Percentiles rank a stretch among this genome's conserved stretches.
Evolutionary conservation across 129 eudicot species (phyloP).

Genomic region (Dittrichia graveolens): DNA sequence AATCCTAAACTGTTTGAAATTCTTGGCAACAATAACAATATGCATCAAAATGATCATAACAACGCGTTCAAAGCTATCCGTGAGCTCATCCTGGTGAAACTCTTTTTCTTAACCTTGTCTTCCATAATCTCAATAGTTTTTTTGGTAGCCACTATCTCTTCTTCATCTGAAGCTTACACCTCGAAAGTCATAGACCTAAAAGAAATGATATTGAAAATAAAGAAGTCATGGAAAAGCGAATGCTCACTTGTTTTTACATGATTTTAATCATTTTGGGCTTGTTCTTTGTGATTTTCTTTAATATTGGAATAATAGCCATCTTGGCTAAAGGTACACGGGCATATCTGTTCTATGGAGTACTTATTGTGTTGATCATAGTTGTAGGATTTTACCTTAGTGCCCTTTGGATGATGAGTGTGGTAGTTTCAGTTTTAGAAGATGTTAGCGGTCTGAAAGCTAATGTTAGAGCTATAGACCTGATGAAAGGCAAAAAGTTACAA

Average conservation of each 20-base stretch:
- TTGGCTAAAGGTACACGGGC: not conserved
- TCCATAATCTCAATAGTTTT: constrained; percentile 12
- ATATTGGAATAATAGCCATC: not conserved
- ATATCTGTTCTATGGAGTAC: not conserved
- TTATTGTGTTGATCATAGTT: not conserved
- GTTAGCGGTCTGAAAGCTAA: constrained; percentile 30
- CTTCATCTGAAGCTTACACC: constrained; percentile 37
- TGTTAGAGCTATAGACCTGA: constrained; percentile 23
- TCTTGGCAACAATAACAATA: not conserved
- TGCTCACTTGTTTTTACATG: constrained; percentile 32
- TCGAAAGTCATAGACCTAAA: constrained; percentile 18
- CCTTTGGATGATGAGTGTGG: constrained; percentile 33
- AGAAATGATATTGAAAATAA: constrained; percentile 19
- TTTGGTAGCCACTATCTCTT: constrained; percentile 11
- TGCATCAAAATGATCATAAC: not conserved
- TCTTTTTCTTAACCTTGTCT: constrained; percentile 11
- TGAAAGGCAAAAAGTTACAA: constrained; percentile 25
- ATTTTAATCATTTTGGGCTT: constrained; percentile 12
- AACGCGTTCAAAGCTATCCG: not conserved
- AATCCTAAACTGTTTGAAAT: not conserved
- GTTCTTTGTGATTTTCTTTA: not conserved
- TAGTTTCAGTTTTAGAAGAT: constrained; percentile 38
- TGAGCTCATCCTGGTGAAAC: not conserved
- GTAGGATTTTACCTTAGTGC: constrained; percentile 9
- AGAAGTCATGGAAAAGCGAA: constrained; percentile 23